Base-by-base conservation (phyloP, 139 green algal species). In the Astrephomene gubernaculifera region DNA sequence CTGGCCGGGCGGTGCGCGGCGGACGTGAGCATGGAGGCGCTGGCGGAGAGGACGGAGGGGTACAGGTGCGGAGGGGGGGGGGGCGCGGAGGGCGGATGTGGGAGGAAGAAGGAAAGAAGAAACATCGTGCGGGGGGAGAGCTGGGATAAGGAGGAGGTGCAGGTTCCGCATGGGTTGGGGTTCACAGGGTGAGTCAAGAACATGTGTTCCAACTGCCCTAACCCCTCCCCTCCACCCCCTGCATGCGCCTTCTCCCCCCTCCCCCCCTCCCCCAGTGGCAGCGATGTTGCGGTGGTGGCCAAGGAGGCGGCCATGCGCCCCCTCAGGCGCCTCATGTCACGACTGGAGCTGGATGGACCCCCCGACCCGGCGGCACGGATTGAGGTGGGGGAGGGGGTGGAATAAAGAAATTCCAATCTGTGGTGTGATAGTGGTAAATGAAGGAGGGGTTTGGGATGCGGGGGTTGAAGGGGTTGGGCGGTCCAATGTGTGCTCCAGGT, bases 251-350 rank as follows among this genome's bases (percentile, higher is more conserved):
- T 14, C 67, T 29, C 60, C 39, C 41, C 71, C 45, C 71, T 2
- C 4, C 4, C 72, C 31, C 22, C n/a, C 83, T 65, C 41, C 29
- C 17, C 2, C 63, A 85, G 79, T 4, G 91, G 92, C 22, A 83
- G 65, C 60, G 92, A 95, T 61, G 87, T 95, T 60, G 71, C 72
- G 21, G 82, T 92, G 52, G 82, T 93, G 39, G 90, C 91, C 79
- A 93, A 93, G 61, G 92, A 95, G 71, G 89, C 91, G 35, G 92
- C 92, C 7, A 95, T 95, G 92, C 85, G 91, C 31, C 92, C 92
- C 0, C 85, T 95, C 61, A 38, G 92, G 5, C 72, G 92, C 12
- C 82, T 95, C 41, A 88, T 95, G 90, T 31, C 67, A 0, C 41
- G 84, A 54, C 72, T 95, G 60, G 92, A 95, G 76, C 76, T 83